These are phyloP conservation scores for Penicillium angulare DNA, from an alignment of 495 filamentous ascomycete species.

Conservation along the genomic window DNA sequence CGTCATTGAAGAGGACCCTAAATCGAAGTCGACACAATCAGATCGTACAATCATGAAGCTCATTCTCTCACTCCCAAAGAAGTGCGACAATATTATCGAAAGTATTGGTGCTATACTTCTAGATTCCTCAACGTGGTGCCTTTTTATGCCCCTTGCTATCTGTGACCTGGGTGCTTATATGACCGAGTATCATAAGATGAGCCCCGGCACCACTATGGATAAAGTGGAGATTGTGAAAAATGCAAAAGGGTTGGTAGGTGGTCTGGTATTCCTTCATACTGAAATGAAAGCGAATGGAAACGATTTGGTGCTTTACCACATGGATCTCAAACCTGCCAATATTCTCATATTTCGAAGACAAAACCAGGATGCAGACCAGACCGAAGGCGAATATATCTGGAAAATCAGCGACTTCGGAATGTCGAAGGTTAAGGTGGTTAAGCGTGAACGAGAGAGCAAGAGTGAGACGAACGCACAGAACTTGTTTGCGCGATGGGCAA, in stretches of 20 bases:
- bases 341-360: constrained; percentile 38
- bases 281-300: constrained; percentile 22
- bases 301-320: constrained; percentile 35
- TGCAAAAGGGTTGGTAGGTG: constrained; percentile 30
- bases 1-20: not conserved
- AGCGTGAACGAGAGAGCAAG: constrained; percentile 7
- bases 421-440: constrained; percentile 28
- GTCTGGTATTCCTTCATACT: constrained; percentile 34
- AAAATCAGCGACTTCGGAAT: constrained; percentile 42
- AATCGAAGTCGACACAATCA: not conserved
- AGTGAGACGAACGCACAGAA: not conserved
- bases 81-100: constrained; percentile 31
- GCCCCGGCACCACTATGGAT: not conserved
- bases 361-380: constrained; percentile 16
- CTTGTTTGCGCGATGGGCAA: constrained; percentile 1
- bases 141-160: constrained; percentile 38
- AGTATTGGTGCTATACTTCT: constrained; percentile 30
- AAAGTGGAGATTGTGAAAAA: constrained; percentile 25
- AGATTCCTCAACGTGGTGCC: constrained; percentile 26
- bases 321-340: constrained; percentile 38
- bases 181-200: constrained; percentile 9
- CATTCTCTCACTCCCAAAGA: constrained; percentile 21
- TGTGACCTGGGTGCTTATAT: constrained; percentile 33
- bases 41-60: constrained; percentile 30
- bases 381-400: constrained; percentile 22